Percentiles rank a stretch among this genome's conserved stretches.
Conservation (phyloP, 2,329 filamentous ascomycete genomes). For the Ceratocystis albifundus region DNA sequence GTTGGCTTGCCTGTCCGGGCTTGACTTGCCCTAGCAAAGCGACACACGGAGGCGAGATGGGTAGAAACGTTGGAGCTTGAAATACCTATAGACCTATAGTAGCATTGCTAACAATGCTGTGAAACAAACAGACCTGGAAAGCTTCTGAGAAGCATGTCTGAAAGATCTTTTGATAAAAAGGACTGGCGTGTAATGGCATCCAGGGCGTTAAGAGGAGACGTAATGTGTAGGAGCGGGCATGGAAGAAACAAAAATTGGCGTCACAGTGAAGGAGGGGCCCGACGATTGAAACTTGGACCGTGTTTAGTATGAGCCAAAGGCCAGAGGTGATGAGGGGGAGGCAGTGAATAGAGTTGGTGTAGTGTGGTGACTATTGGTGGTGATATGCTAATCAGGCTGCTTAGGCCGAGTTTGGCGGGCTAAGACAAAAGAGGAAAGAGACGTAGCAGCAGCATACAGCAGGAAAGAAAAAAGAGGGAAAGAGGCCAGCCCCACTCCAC, state of each 20-base stretch:
- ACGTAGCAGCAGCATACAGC: background rate
- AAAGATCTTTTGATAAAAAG: no score
- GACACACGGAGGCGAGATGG: background rate
- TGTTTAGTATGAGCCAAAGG: background rate
- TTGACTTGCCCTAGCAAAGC: background rate
- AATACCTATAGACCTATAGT: background rate
- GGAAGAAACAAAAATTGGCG: conserved; percentile 3
- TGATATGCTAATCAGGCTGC: background rate
- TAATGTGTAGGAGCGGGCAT: background rate
- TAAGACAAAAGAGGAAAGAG: conserved; percentile 7
- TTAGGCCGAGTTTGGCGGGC: background rate
- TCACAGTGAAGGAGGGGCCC: background rate
- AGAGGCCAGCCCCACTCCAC: conserved; percentile 1
- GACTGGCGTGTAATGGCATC: no score
- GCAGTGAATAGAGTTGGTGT: background rate
- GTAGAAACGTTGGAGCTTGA: background rate
- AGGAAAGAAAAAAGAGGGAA: background rate
- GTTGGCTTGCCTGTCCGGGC: background rate
- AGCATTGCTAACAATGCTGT: background rate
- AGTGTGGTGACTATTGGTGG: background rate
- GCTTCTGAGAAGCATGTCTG: background rate
- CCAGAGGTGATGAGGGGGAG: background rate
- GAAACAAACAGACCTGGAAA: background rate
- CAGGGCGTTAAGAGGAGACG: no score
- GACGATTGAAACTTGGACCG: background rate